phyloP scores from a whole-genome alignment of 345 rosid species.

The Gossypium anomalum region DNA sequence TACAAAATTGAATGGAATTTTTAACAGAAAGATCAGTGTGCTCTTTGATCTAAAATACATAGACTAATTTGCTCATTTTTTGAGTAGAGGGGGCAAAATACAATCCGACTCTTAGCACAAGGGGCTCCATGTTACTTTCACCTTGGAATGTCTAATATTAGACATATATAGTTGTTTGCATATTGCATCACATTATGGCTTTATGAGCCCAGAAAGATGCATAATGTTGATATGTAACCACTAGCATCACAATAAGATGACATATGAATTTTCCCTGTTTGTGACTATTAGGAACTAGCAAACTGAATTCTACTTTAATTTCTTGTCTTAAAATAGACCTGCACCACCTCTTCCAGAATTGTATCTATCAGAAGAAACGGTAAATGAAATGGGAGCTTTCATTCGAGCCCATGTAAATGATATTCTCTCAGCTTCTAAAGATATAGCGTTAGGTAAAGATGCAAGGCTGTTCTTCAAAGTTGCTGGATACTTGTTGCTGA shows the following conservation, averaged over 20 bases:
- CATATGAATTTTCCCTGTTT: not conserved
- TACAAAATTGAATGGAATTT: too few relatives aligned
- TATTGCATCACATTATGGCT: not conserved
- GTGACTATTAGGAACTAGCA: slow-evolving; percentile 10
- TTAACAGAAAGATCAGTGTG: too few relatives aligned
- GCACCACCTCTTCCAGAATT: slow-evolving; percentile 82
- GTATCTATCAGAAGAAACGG: slow-evolving; percentile 63
- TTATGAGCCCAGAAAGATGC: too few relatives aligned
- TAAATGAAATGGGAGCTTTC: slow-evolving; percentile 42
- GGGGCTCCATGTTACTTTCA: too few relatives aligned
- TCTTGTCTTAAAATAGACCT: slow-evolving; percentile 50
- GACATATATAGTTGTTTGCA: not conserved
- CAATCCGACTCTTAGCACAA: too few relatives aligned
- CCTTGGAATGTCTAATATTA: too few relatives aligned
- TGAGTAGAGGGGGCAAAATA: too few relatives aligned
- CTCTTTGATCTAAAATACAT: too few relatives aligned
- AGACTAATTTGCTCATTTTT: too few relatives aligned
- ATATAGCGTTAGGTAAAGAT: slow-evolving; percentile 76
- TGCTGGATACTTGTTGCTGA: slow-evolving; percentile 53
- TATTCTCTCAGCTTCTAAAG: slow-evolving; percentile 56
- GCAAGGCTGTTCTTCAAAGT: slow-evolving; percentile 54
- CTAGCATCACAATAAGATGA: too few relatives aligned
- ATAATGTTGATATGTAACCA: too few relatives aligned
- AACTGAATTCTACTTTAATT: slow-evolving; percentile 2
- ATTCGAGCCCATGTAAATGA: slow-evolving; percentile 48